Evolutionary conservation across 2,329 filamentous ascomycete species (phyloP), one percentile per base, ranked within the genome.

Genomic region (Colletotrichum sp.): DNA sequence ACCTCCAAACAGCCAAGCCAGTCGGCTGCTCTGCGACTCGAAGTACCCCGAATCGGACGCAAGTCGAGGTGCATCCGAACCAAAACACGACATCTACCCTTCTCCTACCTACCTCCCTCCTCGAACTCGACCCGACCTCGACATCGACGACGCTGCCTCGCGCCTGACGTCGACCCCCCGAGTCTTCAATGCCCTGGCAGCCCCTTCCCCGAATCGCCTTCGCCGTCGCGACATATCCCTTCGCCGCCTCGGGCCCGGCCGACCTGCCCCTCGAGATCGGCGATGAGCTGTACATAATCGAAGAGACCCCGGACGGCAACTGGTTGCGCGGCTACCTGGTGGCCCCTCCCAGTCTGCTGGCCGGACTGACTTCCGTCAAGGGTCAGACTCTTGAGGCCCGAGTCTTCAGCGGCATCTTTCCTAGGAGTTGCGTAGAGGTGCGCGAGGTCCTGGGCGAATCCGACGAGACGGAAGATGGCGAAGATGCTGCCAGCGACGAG

Each of bases 351-450:
- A 98, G 96, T 80, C 88, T 99, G 83, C 91, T 99, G 75, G 95
- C 97, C 21, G 97, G 96, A 64, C 88, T 99, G 83, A 99, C 96
- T 13, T 96, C 94, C 77, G 93, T 94, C 81, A 96, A 96, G 84
- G 96, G 97, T 64, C 95, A 98, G 84, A 98, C 96, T 1, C 92
- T 99, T 36, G 96, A 99, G 86, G 96, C 96, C 75, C 93, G 97
- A 78, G 97, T 99, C 74, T 99, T 99, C 83, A 98, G 96, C n/a
- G 97, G 97, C 80, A 98, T 99, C 81, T 99, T 99, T 83, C 97
- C 97, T 13, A 92, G 95, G 79, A 97, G 94, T 83, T 99, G 96
- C 81, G 96, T 99, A 74, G 96, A 99, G 85, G 93, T 99, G 75
- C 93, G 96, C 79, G 97, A 99, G 86, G 93, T 98, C 71, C 90